Evolutionary conservation across 2,329 filamentous ascomycete genomes (phyloP).

Genomic region (Parafenestella ontariensis): DNA sequence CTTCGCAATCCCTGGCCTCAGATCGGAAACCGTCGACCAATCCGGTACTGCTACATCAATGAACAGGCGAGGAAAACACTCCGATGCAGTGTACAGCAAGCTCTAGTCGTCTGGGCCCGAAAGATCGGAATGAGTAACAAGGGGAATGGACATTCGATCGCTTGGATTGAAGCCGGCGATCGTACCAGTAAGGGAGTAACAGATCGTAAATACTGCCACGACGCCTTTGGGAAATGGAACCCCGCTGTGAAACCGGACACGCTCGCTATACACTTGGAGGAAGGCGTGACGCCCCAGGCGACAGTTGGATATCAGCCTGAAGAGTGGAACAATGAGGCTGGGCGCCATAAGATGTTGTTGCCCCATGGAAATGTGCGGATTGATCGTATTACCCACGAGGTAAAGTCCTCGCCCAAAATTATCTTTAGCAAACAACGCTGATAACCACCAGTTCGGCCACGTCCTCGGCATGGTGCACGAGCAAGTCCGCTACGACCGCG

Average conservation of each 20-base stretch:
- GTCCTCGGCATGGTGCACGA: slow-evolving; percentile 12
- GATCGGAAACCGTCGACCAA: not conserved
- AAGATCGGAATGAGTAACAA: not conserved
- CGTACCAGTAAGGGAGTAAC: not conserved
- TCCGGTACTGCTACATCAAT: not conserved
- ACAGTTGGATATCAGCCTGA: not conserved
- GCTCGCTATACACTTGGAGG: not conserved
- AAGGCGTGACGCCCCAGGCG: not conserved
- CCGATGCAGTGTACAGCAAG: not conserved
- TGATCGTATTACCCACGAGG: not conserved
- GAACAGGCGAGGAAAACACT: not conserved
- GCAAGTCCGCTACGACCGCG: slow-evolving; percentile 1
- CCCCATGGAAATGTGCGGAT: not conserved
- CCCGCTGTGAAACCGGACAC: not conserved
- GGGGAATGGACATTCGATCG: not conserved
- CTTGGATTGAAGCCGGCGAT: not conserved
- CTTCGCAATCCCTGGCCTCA: not conserved
- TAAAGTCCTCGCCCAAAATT: not conserved
- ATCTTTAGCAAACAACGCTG: not conserved
- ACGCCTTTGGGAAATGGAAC: not conserved
- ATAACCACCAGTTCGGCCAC: not conserved
- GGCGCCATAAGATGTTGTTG: not conserved
- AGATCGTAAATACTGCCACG: not conserved
- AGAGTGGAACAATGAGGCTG: not conserved
- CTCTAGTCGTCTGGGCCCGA: not conserved